A percentile compares a stretch with the other conserved stretches of the same genome.
phyloP scores from a whole-genome alignment of 2,329 filamentous ascomycete genomes.

The Phaeosphaeriaceae sp. region DNA sequence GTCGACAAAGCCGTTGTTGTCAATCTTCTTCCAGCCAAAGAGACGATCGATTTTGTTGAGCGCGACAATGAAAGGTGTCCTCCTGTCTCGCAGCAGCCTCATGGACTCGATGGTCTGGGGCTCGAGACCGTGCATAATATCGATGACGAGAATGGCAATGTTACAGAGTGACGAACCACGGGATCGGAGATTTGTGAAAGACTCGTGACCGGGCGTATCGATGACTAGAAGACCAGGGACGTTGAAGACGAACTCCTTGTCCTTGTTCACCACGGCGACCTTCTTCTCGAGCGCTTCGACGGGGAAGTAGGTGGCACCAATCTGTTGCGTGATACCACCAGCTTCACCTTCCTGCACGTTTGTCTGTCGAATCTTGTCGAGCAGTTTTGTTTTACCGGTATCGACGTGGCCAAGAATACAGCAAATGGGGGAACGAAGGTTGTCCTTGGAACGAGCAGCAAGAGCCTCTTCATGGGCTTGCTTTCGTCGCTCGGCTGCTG shows the following conservation, averaged over 20 bases:
- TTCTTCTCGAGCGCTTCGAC: slow-evolving; percentile 92
- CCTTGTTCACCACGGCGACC: slow-evolving; percentile 90
- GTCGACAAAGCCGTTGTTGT: slow-evolving; percentile 98
- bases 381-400: slow-evolving; percentile 98
- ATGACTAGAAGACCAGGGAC: slow-evolving; percentile 96
- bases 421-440: slow-evolving; percentile 96
- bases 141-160: slow-evolving; percentile 97
- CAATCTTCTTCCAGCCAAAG: slow-evolving; percentile 98
- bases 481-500: slow-evolving; percentile 86
- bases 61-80: slow-evolving; percentile 97
- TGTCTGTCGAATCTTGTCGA: slow-evolving; percentile 97
- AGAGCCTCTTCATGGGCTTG: slow-evolving; percentile 91
- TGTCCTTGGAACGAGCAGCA: slow-evolving; percentile 89
- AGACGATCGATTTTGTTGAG: slow-evolving; percentile 99
- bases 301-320: slow-evolving; percentile 99
- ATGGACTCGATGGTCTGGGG: slow-evolving; percentile 98
- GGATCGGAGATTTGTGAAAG: slow-evolving; percentile 96
- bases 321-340: slow-evolving; percentile 99
- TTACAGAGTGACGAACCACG: slow-evolving; percentile 98
- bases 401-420: slow-evolving; percentile 99
- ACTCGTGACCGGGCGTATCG: slow-evolving; percentile 99
- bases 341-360: slow-evolving; percentile 99
- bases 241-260: slow-evolving; percentile 93
- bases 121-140: slow-evolving; percentile 99
- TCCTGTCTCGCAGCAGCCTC: slow-evolving; percentile 88